Evolutionary conservation across 108 stramenopile species (phyloP), one percentile per base, ranked within the genome.

Genomic region (Nitzschia sp.): DNA sequence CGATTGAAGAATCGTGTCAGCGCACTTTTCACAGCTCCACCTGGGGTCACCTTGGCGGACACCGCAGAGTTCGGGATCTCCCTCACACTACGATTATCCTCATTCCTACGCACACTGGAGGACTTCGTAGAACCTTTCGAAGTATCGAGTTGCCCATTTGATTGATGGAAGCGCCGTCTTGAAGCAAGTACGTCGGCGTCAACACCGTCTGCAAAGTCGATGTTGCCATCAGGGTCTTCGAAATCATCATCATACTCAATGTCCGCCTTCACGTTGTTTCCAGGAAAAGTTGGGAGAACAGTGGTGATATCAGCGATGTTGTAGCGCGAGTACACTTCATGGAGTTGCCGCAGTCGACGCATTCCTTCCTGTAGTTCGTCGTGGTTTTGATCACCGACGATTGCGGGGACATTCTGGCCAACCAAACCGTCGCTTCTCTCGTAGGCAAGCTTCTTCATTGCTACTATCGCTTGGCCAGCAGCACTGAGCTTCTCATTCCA

Each of bases 151-250:
- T 10, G 0, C 8, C 25, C 34, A 48, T 46, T 57, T 17, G 71
- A 60, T n/a, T 63, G 79, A 19, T 88, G 68, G 8, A 89, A 63
- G 41, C 90, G 75, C 48, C 86, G 79, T 44, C 93, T 75, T 5
- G 93, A 94, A 14, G 93, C 93, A 17, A 91, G 63, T 8, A 94
- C 93, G 75, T 94, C 93, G 55, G 93, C 93, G 70, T 94, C 93
- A 40, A 91, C 71, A 37, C 83, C 80, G n/a, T 80, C 87, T 37
- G 84, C 73, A 70, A 90, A 88, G 70, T 90, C 84, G 46, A 88
- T 85, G 25, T 76, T 71, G 15, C 53, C 67, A 48, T 80, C 83
- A 29, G 67, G 71, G 61, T 92, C 87, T 37, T 92, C 78, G 57
- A 89, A 86, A 42, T 91, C 89, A 66, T 95, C 89, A 20, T 90